phyloP scores from a whole-genome alignment of 768 basidiomycete genomes.

The Filobasidium floriforme region DNA sequence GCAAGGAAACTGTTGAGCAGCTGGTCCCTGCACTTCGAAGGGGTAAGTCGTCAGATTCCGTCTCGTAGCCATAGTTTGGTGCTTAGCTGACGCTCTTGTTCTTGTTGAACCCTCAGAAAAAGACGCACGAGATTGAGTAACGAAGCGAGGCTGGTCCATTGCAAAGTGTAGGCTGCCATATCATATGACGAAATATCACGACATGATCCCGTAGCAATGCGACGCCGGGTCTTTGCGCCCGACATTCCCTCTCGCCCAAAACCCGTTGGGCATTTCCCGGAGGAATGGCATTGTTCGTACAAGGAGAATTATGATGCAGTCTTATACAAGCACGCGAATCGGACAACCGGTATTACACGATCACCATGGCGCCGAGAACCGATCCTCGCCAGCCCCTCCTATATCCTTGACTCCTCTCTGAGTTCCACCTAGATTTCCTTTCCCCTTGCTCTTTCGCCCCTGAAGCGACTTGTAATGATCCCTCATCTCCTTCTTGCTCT shows the following conservation, averaged over 20 bases:
- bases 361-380: slow-evolving; percentile 41
- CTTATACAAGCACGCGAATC: neutral
- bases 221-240: no score
- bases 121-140: slow-evolving; percentile 13
- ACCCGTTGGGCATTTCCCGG: no score
- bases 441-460: slow-evolving; percentile 68
- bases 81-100: neutral
- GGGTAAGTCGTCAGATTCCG: neutral
- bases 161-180: neutral
- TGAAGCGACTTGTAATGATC: slow-evolving; percentile 85
- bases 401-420: slow-evolving; percentile 58
- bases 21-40: slow-evolving; percentile 74
- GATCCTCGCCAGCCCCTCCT: slow-evolving; percentile 60
- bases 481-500: slow-evolving; percentile 76
- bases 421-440: slow-evolving; percentile 60
- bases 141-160: no score
- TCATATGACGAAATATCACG: slow-evolving; percentile 3
- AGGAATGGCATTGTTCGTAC: no score
- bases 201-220: neutral
- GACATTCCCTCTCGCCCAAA: no score
- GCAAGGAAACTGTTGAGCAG: slow-evolving; percentile 70
- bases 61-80: no score
- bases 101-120: slow-evolving; percentile 15
- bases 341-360: neutral
- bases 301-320: neutral